phyloP scores from a whole-genome alignment of 495 filamentous ascomycete genomes.

The Xylaria sp. region DNA sequence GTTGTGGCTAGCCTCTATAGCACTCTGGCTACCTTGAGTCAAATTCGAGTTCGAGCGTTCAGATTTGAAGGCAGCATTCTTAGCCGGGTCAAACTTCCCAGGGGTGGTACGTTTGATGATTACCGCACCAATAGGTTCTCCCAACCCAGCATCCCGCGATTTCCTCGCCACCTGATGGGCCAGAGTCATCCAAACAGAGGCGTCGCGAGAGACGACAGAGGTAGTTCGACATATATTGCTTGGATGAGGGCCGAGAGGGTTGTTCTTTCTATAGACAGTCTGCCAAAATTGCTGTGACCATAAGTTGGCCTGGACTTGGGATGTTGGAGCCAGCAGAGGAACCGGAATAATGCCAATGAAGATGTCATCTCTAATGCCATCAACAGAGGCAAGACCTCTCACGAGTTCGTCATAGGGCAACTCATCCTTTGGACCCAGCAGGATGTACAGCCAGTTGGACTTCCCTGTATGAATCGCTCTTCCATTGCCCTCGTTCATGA shows the following conservation, averaged over 20 bases:
- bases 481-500: conserved; percentile 53
- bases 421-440: conserved; percentile 51
- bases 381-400: conserved; percentile 40
- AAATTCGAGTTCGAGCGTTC: conserved; percentile 29
- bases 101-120: conserved; percentile 66
- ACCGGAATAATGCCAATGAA: conserved; percentile 63
- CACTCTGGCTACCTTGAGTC: conserved; percentile 18
- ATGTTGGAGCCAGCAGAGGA: conserved; percentile 78
- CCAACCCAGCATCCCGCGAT: conserved; percentile 60
- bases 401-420: conserved; percentile 49
- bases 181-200: conserved; percentile 69
- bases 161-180: conserved; percentile 69
- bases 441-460: conserved; percentile 56
- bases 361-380: conserved; percentile 54
- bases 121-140: conserved; percentile 80
- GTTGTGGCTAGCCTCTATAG: conserved; percentile 27
- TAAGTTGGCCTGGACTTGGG: conserved; percentile 71
- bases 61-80: conserved; percentile 34
- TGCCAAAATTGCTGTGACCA: conserved; percentile 89
- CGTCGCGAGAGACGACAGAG: conserved; percentile 63
- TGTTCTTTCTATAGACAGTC: conserved; percentile 81
- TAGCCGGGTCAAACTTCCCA: conserved; percentile 46
- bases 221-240: conserved; percentile 61
- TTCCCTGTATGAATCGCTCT: conserved; percentile 54
- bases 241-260: conserved; percentile 77